These are phyloP conservation scores for Lodderomyces jiufengensis DNA, from an alignment of 1,139 yeast genomes.

Conservation along the genomic window DNA sequence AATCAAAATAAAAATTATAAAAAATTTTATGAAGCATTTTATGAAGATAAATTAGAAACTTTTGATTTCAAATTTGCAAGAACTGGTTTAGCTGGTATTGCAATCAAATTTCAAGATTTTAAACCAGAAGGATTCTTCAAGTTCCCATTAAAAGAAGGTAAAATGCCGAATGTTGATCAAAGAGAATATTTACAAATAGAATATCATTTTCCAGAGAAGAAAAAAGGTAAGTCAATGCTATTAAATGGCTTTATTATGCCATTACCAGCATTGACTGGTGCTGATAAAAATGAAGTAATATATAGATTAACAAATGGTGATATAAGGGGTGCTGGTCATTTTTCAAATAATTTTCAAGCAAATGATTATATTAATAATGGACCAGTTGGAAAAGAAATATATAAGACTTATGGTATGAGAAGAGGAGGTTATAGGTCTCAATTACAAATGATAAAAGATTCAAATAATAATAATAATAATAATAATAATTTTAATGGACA, in stretches of 20 bases:
- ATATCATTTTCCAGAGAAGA: conserved; percentile 55
- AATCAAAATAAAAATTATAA: conserved; percentile 49
- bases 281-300: conserved; percentile 63
- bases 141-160: conserved; percentile 62
- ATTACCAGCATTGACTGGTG: conserved; percentile 55
- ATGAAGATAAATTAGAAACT: conserved; percentile 26
- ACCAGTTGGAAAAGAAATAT: conserved; percentile 37
- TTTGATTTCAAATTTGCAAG: conserved; percentile 44
- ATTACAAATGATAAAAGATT: conserved; percentile 17
- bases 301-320: conserved; percentile 20
- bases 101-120: conserved; percentile 42
- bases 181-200: conserved; percentile 52
- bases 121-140: conserved; percentile 42
- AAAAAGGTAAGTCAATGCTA: conserved; percentile 73
- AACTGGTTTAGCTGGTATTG: conserved; percentile 69
- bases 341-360: conserved; percentile 25
- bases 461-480: conserved; percentile 1
- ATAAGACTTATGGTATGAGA: conserved; percentile 33
- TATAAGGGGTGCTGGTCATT: conserved; percentile 20
- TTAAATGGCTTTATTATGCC: conserved; percentile 75
- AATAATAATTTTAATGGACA: conserved; percentile 2
- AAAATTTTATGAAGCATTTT: conserved; percentile 31
- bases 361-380: conserved; percentile 41
- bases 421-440: conserved; percentile 42
- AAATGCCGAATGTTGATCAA: conserved; percentile 56